A percentile compares a stretch with the other conserved stretches of the same genome.
These are phyloP conservation scores for Capsicum chinense DNA, from an alignment of 257 asterid species.

Conservation along the genomic window DNA sequence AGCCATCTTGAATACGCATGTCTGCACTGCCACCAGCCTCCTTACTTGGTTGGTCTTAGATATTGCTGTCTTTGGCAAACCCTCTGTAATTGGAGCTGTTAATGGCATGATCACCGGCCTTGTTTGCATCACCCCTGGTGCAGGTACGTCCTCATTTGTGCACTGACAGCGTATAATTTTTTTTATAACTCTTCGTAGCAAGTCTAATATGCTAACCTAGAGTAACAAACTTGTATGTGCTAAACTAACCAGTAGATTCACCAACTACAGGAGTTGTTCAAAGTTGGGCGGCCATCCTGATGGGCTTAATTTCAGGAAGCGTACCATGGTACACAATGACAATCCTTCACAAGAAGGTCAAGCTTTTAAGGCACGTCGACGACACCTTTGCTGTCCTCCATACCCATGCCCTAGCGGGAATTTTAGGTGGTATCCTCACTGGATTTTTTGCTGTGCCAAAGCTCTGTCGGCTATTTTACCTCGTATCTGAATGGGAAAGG, in stretches of 20 bases:
- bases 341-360: slow-evolving; percentile 38
- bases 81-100: slow-evolving; percentile 55
- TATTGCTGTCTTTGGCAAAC: slow-evolving; percentile 45
- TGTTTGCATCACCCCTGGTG: slow-evolving; percentile 65
- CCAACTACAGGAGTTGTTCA: slow-evolving; percentile 44
- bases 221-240: neutral
- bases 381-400: slow-evolving; percentile 61
- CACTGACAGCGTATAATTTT: neutral
- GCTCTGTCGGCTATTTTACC: slow-evolving; percentile 48
- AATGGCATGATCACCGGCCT: slow-evolving; percentile 64
- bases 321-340: slow-evolving; percentile 54
- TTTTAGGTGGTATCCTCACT: slow-evolving; percentile 51
- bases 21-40: slow-evolving; percentile 60
- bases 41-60: slow-evolving; percentile 61
- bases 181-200: neutral
- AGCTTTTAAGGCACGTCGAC: slow-evolving; percentile 42
- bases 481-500: slow-evolving; percentile 47
- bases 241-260: neutral
- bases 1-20: slow-evolving; percentile 65
- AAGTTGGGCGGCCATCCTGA: slow-evolving; percentile 46
- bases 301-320: slow-evolving; percentile 48
- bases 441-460: slow-evolving; percentile 54
- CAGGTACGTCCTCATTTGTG: slow-evolving; percentile 39
- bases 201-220: neutral
- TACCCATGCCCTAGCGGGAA: slow-evolving; percentile 59